Conservation (phyloP, 2,329 filamentous ascomycete species). For the Cercospora zeae-maydis region DNA sequence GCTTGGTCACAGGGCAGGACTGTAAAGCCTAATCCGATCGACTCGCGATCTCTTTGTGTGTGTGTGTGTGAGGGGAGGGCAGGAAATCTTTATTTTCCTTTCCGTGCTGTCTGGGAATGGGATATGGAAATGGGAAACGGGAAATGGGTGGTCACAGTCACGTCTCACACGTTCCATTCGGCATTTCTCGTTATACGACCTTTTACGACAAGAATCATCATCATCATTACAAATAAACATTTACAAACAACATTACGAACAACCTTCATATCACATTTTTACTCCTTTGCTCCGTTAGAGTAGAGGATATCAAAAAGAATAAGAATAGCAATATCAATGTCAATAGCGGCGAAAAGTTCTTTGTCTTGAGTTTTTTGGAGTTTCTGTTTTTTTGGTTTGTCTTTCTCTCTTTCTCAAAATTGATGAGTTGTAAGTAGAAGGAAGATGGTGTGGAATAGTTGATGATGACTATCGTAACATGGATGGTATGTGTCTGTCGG, state of each 20-base stretch:
- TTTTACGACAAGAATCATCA: slow-evolving; percentile 15
- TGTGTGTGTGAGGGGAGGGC: neutral
- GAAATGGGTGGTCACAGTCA: slow-evolving; percentile 7
- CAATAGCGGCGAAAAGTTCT: too few species aligned
- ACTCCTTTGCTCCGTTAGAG: too few species aligned
- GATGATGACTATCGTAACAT: too few species aligned
- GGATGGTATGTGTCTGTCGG: too few species aligned
- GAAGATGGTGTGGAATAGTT: too few species aligned
- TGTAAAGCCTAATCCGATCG: slow-evolving; percentile 20
- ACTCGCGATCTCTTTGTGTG: slow-evolving; percentile 10
- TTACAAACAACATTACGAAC: too few species aligned
- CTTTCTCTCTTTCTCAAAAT: neutral
- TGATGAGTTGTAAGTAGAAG: neutral
- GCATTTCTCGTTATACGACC: slow-evolving; percentile 20
- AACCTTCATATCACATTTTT: too few species aligned
- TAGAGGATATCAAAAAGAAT: too few species aligned
- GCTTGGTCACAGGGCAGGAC: slow-evolving; percentile 8
- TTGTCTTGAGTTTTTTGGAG: neutral
- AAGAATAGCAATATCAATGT: too few species aligned
- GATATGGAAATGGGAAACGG: neutral
- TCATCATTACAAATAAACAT: too few species aligned
- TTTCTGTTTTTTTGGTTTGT: neutral
- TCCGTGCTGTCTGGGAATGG: neutral
- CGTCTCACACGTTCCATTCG: slow-evolving; percentile 11
- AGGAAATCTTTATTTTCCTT: slow-evolving; percentile 1